These are phyloP conservation scores for Pythium dissotocum DNA, from an alignment of 352 stramenopile genomes.

Conservation along the genomic window DNA sequence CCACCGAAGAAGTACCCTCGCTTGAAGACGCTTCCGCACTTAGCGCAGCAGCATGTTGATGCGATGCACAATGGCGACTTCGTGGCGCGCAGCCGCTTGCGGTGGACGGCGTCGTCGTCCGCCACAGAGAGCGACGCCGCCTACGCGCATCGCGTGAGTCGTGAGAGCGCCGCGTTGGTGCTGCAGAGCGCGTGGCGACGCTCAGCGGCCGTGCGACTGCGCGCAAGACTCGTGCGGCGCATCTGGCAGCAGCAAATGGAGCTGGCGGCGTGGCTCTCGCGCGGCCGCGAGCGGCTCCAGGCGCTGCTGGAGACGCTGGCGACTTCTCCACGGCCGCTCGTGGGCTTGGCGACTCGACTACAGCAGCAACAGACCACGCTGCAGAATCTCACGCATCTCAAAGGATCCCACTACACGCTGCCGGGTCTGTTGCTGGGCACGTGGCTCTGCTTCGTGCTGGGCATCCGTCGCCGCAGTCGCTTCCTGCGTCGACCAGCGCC, in stretches of 20 bases:
- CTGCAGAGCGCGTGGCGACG: slow-evolving; percentile 52
- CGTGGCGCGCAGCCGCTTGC: slow-evolving; percentile 41
- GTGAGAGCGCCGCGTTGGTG: slow-evolving; percentile 43
- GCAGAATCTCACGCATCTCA: not conserved
- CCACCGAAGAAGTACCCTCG: slow-evolving; percentile 25
- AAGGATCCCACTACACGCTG: slow-evolving; percentile 34
- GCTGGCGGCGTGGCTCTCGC: slow-evolving; percentile 42
- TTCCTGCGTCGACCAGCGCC: slow-evolving; percentile 47
- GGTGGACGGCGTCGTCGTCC: slow-evolving; percentile 29
- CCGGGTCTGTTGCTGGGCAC: slow-evolving; percentile 39
- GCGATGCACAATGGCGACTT: slow-evolving; percentile 45
- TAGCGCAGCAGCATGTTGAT: slow-evolving; percentile 42
- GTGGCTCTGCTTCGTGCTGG: slow-evolving; percentile 42
- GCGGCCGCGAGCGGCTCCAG: slow-evolving; percentile 11
- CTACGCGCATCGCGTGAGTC: slow-evolving; percentile 27
- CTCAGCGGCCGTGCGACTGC: slow-evolving; percentile 30
- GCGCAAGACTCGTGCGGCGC: slow-evolving; percentile 19
- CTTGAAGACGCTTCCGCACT: slow-evolving; percentile 47
- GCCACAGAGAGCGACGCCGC: slow-evolving; percentile 24
- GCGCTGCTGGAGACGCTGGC: slow-evolving; percentile 4
- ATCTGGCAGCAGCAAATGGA: slow-evolving; percentile 48
- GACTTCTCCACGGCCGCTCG: not conserved
- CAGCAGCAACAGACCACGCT: not conserved
- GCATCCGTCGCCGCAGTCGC: slow-evolving; percentile 20
- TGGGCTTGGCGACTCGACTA: not conserved